phyloP scores from a whole-genome alignment of 1,284 basidiomycete species.

The Rhodotorula sp. region DNA sequence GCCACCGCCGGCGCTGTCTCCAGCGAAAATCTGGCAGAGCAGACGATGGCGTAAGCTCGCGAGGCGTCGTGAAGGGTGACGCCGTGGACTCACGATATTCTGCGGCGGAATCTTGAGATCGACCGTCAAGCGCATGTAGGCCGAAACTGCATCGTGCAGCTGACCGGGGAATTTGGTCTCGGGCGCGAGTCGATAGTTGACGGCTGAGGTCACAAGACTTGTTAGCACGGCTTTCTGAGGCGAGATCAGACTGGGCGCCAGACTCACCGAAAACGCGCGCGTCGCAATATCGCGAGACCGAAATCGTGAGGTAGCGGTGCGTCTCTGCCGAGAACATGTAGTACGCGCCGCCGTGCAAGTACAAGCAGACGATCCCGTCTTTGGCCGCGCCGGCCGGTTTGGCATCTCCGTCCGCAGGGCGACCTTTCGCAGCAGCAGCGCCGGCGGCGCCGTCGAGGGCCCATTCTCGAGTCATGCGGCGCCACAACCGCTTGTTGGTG shows the following conservation, averaged over 20 bases:
- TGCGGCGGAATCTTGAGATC: slow-evolving; percentile 87
- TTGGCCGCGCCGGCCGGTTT: not conserved
- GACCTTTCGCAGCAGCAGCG: not conserved
- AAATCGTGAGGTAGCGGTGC: slow-evolving; percentile 86
- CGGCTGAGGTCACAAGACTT: slow-evolving; percentile 56
- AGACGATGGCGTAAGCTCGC: too few relatives aligned
- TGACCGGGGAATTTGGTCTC: slow-evolving; percentile 92
- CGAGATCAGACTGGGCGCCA: too few relatives aligned
- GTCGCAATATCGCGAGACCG: slow-evolving; percentile 83
- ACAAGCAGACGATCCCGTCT: slow-evolving; percentile 76
- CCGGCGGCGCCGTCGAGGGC: slow-evolving; percentile 16
- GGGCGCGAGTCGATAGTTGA: slow-evolving; percentile 94
- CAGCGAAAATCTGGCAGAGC: slow-evolving; percentile 44
- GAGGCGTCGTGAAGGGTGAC: too few relatives aligned
- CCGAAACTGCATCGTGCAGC: slow-evolving; percentile 82
- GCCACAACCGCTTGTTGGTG: slow-evolving; percentile 86
- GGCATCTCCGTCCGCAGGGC: not conserved
- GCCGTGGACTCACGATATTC: slow-evolving; percentile 62
- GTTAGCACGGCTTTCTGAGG: not conserved
- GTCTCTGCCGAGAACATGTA: slow-evolving; percentile 92
- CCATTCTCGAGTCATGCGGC: slow-evolving; percentile 78
- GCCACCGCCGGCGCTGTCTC: slow-evolving; percentile 89
- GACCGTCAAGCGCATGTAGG: slow-evolving; percentile 81
- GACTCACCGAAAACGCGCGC: slow-evolving; percentile 85
- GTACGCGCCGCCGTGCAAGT: slow-evolving; percentile 91